These are phyloP conservation scores for Dactylellina sp. DNA, from an alignment of 2,329 filamentous ascomycete genomes.

Conservation along the genomic window DNA sequence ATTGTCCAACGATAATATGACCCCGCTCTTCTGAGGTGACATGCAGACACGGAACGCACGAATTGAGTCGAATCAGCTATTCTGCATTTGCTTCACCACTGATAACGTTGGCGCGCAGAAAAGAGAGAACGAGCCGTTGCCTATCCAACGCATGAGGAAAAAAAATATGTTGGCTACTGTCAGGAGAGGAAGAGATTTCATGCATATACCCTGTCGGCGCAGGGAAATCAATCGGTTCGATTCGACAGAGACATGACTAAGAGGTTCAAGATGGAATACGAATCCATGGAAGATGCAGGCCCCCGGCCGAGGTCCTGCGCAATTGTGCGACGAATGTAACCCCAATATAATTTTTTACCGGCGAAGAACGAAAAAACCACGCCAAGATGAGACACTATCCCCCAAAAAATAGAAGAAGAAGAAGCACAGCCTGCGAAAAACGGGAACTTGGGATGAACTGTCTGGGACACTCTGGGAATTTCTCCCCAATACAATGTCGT, in stretches of 20 bases:
- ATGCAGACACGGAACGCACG: conserved; percentile 10
- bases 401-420: background rate
- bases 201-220: conserved; percentile 26
- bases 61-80: background rate
- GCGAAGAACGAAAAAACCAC: background rate
- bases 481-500: conserved; percentile 24
- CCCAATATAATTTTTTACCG: conserved; percentile 43
- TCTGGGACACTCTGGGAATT: background rate
- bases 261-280: background rate
- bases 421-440: conserved; percentile 17
- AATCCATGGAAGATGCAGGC: conserved; percentile 16
- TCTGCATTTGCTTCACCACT: no score
- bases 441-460: background rate
- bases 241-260: conserved; percentile 33
- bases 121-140: no score
- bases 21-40: conserved; percentile 5
- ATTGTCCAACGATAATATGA: conserved; percentile 13
- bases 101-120: no score
- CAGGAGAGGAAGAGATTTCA: conserved; percentile 3
- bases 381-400: conserved; percentile 22
- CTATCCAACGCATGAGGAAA: no score
- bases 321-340: conserved; percentile 44
- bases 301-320: conserved; percentile 9
- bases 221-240: conserved; percentile 20
- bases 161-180: no score